These are phyloP conservation scores for Ophiosphaerella narmari DNA, from an alignment of 2,329 filamentous ascomycete species.

Conservation along the genomic window DNA sequence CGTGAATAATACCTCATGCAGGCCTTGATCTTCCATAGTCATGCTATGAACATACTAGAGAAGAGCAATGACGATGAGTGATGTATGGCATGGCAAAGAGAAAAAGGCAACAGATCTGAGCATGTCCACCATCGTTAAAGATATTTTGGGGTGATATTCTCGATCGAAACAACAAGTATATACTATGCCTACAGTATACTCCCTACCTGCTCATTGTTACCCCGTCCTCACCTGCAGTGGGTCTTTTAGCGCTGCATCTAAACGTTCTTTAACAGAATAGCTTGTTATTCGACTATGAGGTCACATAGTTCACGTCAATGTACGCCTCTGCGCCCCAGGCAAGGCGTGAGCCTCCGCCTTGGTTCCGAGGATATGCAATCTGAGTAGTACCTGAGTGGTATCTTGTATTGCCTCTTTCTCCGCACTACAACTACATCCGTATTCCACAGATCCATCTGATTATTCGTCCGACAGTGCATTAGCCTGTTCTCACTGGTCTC, in stretches of 20 bases:
- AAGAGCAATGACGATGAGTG: not conserved
- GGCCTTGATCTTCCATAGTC: too few relatives aligned
- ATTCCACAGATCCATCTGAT: not conserved
- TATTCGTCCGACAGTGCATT: not conserved
- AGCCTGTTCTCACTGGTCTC: too few relatives aligned
- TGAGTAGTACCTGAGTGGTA: not conserved
- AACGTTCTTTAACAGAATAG: conserved; percentile 15
- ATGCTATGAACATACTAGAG: not conserved
- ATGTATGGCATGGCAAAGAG: not conserved
- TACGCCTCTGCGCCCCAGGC: conserved; percentile 2
- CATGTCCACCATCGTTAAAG: too few relatives aligned
- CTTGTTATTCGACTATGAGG: too few relatives aligned
- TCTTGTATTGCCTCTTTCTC: not conserved
- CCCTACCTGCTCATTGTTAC: not conserved
- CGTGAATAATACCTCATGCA: conserved; percentile 10
- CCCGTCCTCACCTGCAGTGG: not conserved
- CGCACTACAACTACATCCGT: conserved; percentile 5
- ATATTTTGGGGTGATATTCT: too few relatives aligned
- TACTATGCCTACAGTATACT: too few relatives aligned
- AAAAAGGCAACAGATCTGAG: not conserved
- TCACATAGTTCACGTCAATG: too few relatives aligned
- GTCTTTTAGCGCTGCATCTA: conserved; percentile 12
- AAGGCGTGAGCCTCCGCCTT: conserved; percentile 1
- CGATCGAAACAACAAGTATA: too few relatives aligned
- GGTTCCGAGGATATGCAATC: not conserved